Conservation (phyloP, 2,329 filamentous ascomycete species). For the Westerdykella aurantiaca region DNA sequence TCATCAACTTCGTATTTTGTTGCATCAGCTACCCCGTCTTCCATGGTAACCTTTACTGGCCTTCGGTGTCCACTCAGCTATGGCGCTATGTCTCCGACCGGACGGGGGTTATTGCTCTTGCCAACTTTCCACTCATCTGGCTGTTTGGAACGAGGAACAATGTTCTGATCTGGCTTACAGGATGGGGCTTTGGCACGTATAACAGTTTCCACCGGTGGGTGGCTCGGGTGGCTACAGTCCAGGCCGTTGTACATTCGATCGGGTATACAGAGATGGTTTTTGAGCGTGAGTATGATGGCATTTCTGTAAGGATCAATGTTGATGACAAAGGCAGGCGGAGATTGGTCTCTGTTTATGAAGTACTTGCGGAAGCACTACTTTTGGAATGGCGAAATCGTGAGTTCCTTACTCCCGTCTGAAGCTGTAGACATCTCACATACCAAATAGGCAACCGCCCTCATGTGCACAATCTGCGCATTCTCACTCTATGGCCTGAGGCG, state of each 20-base stretch:
- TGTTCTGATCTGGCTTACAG: constrained; percentile 59
- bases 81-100: constrained; percentile 57
- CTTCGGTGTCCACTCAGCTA: constrained; percentile 34
- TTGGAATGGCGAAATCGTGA: constrained; percentile 46
- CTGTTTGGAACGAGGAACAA: constrained; percentile 64
- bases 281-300: constrained; percentile 11
- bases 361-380: constrained; percentile 45
- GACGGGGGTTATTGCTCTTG: constrained; percentile 58
- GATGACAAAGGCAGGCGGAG: constrained; percentile 10
- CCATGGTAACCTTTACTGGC: constrained; percentile 43
- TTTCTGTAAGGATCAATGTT: neutral
- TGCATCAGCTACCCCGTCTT: constrained; percentile 43
- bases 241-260: constrained; percentile 59
- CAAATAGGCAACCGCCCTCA: constrained; percentile 30
- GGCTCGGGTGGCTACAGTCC: constrained; percentile 55
- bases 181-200: constrained; percentile 62
- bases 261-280: constrained; percentile 50
- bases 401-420: constrained; percentile 5
- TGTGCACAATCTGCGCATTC: constrained; percentile 43
- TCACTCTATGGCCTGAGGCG: constrained; percentile 51
- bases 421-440: neutral
- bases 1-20: constrained; percentile 42
- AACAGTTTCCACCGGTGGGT: constrained; percentile 64
- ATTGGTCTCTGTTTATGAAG: constrained; percentile 36
- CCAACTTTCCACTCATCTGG: constrained; percentile 60